phyloP scores from a whole-genome alignment of 768 basidiomycete species.

The Leccinum variicolor region DNA sequence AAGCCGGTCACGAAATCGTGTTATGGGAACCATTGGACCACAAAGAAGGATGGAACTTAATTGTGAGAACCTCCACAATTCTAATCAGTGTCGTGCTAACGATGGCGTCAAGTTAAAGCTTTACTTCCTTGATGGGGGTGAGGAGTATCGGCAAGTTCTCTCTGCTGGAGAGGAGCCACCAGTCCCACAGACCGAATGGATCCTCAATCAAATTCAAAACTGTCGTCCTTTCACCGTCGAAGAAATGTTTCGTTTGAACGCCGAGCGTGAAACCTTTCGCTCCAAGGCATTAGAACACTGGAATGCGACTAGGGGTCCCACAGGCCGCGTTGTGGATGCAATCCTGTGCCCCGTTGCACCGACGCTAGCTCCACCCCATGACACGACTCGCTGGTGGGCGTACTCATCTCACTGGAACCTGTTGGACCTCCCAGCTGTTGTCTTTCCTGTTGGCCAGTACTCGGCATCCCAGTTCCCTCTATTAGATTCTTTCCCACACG shows the following conservation, averaged over 20 bases:
- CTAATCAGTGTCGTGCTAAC: conserved; percentile 15
- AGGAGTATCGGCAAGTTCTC: conserved; percentile 41
- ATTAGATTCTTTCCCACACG: conserved; percentile 10
- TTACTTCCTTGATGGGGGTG: conserved; percentile 50
- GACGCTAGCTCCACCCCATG: conserved; percentile 47
- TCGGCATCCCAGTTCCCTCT: conserved; percentile 21
- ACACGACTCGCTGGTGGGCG: conserved; percentile 46
- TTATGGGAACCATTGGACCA: conserved; percentile 46
- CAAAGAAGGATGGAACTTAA: conserved; percentile 43
- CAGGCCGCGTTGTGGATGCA: conserved; percentile 46
- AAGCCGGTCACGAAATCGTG: conserved; percentile 51
- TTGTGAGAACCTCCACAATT: conserved; percentile 30
- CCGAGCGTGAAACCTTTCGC: conserved; percentile 42
- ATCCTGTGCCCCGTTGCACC: conserved; percentile 46
- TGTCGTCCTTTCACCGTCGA: conserved; percentile 36
- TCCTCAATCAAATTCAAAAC: conserved; percentile 38
- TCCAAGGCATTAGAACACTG: conserved; percentile 40
- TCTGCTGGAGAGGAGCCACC: conserved; percentile 31
- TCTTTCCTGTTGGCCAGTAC: conserved; percentile 44
- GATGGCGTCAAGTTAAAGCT: conserved; percentile 34
- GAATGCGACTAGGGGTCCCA: conserved; percentile 36
- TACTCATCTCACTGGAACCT: conserved; percentile 55
- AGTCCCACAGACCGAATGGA: conserved; percentile 44
- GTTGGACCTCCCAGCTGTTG: conserved; percentile 45
- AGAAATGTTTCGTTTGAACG: conserved; percentile 44